Evolutionary conservation across 176 grass and related monocot genomes (phyloP).

Genomic region (Raddia distichophylla): DNA sequence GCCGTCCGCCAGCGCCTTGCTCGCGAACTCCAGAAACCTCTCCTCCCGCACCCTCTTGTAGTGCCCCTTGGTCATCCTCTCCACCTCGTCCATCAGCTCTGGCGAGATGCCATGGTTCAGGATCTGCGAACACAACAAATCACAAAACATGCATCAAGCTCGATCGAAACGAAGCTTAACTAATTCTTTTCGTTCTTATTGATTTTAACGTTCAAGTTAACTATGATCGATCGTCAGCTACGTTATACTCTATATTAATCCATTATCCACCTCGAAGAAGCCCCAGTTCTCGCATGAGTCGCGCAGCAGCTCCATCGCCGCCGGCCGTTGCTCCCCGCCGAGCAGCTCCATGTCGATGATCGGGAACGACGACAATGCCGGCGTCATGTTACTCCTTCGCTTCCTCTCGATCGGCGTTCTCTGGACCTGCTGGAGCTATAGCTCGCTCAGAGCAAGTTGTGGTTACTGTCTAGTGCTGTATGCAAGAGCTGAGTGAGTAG

Average conservation of each 20-base stretch:
- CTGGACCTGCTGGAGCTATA: neutral
- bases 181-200: too few relatives aligned
- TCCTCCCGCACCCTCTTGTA: constrained; percentile 66
- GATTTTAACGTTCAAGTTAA: too few relatives aligned
- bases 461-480: neutral
- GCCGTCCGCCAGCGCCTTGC: constrained; percentile 46
- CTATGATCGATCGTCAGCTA: too few relatives aligned
- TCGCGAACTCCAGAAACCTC: constrained; percentile 79
- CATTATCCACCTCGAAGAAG: constrained; percentile 76
- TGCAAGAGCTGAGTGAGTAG: constrained; percentile 16
- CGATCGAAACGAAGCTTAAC: neutral
- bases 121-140: constrained; percentile 31
- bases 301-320: constrained; percentile 61
- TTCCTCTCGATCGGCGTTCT: constrained; percentile 17
- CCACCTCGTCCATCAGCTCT: constrained; percentile 89
- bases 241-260: too few relatives aligned
- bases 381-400: neutral
- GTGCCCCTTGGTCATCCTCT: constrained; percentile 85
- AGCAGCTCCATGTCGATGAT: constrained; percentile 81
- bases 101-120: constrained; percentile 77
- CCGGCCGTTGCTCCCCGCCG: constrained; percentile 45
- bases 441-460: neutral
- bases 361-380: constrained; percentile 50
- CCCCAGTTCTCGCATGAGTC: constrained; percentile 97
- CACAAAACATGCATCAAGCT: neutral